These are phyloP conservation scores for Allium cepa DNA, from an alignment of 106 monocot species.

Conservation along the genomic window DNA sequence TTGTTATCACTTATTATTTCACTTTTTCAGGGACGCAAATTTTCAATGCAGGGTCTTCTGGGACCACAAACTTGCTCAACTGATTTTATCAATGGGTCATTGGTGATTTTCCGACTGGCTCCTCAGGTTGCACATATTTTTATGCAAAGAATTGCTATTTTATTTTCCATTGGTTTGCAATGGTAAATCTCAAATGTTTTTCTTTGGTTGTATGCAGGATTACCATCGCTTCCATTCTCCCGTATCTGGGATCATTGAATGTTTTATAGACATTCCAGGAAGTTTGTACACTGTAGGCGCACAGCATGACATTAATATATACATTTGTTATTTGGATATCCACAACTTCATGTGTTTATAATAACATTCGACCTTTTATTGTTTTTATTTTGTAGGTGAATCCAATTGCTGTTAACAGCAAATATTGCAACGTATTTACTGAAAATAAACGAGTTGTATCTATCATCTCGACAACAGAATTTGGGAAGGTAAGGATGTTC, in stretches of 20 bases:
- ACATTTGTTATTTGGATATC: not conserved
- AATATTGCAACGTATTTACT: conserved; percentile 77
- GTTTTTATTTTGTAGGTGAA: conserved; percentile 44
- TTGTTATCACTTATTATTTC: too few relatives aligned
- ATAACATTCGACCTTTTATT: not conserved
- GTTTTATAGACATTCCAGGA: conserved; percentile 61
- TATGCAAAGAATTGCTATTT: too few relatives aligned
- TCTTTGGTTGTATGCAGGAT: conserved; percentile 31
- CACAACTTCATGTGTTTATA: not conserved
- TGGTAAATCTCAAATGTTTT: too few relatives aligned
- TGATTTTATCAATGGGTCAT: conserved; percentile 36
- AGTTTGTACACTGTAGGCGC: conserved; percentile 51
- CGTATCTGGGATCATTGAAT: conserved; percentile 65
- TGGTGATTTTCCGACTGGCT: conserved; percentile 75
- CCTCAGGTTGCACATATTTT: conserved; percentile 38
- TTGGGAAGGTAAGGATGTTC: conserved; percentile 59
- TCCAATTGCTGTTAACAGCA: conserved; percentile 81
- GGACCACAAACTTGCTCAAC: conserved; percentile 24
- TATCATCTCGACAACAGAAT: conserved; percentile 55
- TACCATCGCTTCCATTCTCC: conserved; percentile 79
- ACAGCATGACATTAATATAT: not conserved
- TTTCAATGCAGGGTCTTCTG: conserved; percentile 65
- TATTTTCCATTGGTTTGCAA: too few relatives aligned
- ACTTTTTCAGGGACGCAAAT: conserved; percentile 55
- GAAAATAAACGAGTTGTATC: conserved; percentile 75